Evolutionary conservation across 1,139 yeast genomes (phyloP).

Genomic region (Yamadazyma atmosphaerica): DNA sequence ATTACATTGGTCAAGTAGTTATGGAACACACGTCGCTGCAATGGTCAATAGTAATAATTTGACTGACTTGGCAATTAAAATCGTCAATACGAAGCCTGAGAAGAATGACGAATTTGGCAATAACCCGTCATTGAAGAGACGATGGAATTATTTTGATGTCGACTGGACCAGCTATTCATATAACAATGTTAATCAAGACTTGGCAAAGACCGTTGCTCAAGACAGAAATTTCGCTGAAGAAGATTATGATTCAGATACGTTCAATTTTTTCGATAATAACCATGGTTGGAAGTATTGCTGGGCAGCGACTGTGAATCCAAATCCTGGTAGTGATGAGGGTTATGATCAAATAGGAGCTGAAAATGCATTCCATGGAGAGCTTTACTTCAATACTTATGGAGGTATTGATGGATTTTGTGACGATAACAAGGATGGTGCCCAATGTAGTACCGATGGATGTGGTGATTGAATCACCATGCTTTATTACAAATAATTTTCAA

Average conservation of each 20-base stretch:
- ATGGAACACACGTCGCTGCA: background rate
- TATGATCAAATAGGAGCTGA: constrained; percentile 1
- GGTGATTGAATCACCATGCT: constrained; percentile 1
- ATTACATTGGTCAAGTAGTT: background rate
- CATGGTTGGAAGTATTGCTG: constrained; percentile 3
- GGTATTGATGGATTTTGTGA: constrained; percentile 3
- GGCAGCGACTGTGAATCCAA: background rate
- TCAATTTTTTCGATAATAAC: background rate
- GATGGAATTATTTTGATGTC: constrained; percentile 1
- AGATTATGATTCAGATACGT: constrained; percentile 2
- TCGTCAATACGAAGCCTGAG: background rate
- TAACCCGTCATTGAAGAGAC: background rate
- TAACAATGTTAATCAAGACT: constrained; percentile 1
- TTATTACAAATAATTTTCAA: constrained; percentile 1
- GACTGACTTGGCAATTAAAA: background rate
- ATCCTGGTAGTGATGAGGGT: constrained; percentile 1
- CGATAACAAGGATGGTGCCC: constrained; percentile 2
- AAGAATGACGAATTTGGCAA: background rate
- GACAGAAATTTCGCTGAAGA: constrained; percentile 1
- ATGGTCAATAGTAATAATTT: background rate
- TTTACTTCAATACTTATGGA: constrained; percentile 3
- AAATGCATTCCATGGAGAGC: constrained; percentile 3
- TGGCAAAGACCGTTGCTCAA: background rate
- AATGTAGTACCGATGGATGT: constrained; percentile 1
- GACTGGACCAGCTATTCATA: constrained; percentile 1